Evolutionary conservation across 495 filamentous ascomycete genomes (phyloP).

Genomic region (Eremomyces bilateralis): DNA sequence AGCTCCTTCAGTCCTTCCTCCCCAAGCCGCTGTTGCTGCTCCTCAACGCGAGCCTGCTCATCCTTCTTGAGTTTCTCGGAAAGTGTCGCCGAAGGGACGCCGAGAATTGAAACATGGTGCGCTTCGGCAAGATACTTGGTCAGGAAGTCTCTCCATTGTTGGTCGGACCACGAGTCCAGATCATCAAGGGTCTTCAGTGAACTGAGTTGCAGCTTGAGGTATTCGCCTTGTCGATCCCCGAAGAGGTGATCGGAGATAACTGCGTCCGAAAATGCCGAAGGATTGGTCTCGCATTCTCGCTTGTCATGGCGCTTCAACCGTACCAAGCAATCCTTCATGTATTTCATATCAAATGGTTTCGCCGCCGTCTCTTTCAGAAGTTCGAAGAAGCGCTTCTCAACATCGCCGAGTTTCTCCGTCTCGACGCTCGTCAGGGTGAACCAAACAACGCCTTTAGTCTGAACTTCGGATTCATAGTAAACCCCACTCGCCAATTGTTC

Average conservation of each 20-base stretch:
- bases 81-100: slow-evolving; percentile 34
- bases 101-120: slow-evolving; percentile 66
- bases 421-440: slow-evolving; percentile 67
- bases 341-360: slow-evolving; percentile 68
- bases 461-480: slow-evolving; percentile 47
- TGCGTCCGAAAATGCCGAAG: slow-evolving; percentile 50
- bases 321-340: slow-evolving; percentile 66
- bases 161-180: slow-evolving; percentile 59
- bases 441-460: slow-evolving; percentile 64
- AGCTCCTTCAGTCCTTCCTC: slow-evolving; percentile 46
- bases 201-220: slow-evolving; percentile 39
- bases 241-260: slow-evolving; percentile 85
- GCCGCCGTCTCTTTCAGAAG: slow-evolving; percentile 57
- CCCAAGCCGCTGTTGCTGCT: slow-evolving; percentile 39
- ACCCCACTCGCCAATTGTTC: slow-evolving; percentile 78
- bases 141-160: slow-evolving; percentile 63
- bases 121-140: slow-evolving; percentile 71
- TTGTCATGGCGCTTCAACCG: slow-evolving; percentile 59
- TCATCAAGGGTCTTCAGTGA: slow-evolving; percentile 51
- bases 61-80: slow-evolving; percentile 51
- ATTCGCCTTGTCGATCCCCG: slow-evolving; percentile 65
- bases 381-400: slow-evolving; percentile 69
- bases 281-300: slow-evolving; percentile 54
- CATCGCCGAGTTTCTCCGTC: slow-evolving; percentile 60
- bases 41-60: slow-evolving; percentile 34